Evolutionary conservation across 73 alveolate genomes (phyloP).

Genomic region (Effrenium voratum): DNA sequence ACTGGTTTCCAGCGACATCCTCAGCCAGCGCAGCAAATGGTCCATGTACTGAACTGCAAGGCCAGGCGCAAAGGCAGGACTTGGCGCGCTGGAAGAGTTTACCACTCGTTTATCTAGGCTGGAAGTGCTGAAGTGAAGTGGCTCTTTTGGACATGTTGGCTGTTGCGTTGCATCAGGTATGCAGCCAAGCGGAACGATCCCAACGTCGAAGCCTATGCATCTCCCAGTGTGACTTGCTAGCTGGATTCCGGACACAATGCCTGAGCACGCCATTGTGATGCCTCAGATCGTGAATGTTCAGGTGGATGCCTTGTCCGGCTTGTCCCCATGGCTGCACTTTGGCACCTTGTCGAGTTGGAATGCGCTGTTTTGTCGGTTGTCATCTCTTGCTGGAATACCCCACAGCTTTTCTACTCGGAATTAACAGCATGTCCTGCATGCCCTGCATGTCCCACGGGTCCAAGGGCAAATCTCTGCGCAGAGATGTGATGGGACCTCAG

Average conservation of each 20-base stretch:
- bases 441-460: background rate
- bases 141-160: background rate
- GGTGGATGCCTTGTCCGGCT: slow-evolving; percentile 73
- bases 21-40: background rate
- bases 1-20: background rate
- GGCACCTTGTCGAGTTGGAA: slow-evolving; percentile 1
- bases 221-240: background rate
- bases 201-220: slow-evolving; percentile 7
- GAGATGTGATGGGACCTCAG: no score
- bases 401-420: no score
- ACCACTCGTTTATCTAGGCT: slow-evolving; percentile 32
- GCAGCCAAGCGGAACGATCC: slow-evolving; percentile 84
- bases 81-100: slow-evolving; percentile 35
- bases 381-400: background rate
- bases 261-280: background rate
- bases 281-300: background rate
- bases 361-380: background rate
- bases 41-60: background rate
- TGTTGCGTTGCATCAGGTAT: background rate
- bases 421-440: no score
- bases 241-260: background rate
- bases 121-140: background rate
- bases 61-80: slow-evolving; percentile 81
- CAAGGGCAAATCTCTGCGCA: slow-evolving; percentile 82
- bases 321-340: slow-evolving; percentile 92